Percentiles rank a stretch among this genome's conserved stretches.
These are phyloP conservation scores for Golovinomyces cichoracearum DNA, from an alignment of 2,329 filamentous ascomycete genomes.

Conservation along the genomic window DNA sequence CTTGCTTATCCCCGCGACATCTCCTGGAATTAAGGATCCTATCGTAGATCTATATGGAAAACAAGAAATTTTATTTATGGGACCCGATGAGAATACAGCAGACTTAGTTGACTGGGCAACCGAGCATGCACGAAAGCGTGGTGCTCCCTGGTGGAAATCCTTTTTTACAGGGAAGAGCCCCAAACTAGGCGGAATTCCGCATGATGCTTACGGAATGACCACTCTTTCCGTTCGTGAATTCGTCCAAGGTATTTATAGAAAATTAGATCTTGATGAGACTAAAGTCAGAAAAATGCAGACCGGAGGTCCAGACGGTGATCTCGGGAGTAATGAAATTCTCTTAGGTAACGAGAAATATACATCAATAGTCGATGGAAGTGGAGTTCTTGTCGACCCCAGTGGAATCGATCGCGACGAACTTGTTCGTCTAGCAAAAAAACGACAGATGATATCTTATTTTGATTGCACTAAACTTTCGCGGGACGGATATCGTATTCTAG, in stretches of 20 bases:
- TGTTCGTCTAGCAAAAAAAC: conserved; percentile 55
- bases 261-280: conserved; percentile 66
- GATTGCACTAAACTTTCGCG: conserved; percentile 63
- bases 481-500: conserved; percentile 71
- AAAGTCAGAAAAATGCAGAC: conserved; percentile 87
- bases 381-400: conserved; percentile 78
- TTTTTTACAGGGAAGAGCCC: conserved; percentile 99
- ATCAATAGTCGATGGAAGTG: conserved; percentile 82
- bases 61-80: conserved; percentile 94
- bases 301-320: conserved; percentile 82
- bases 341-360: conserved; percentile 90
- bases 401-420: conserved; percentile 70
- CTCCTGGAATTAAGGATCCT: conserved; percentile 94
- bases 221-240: conserved; percentile 91
- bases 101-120: conserved; percentile 98
- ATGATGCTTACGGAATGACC: conserved; percentile 93
- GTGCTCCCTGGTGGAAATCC: conserved; percentile 97
- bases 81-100: conserved; percentile 94
- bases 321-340: conserved; percentile 93
- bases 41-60: conserved; percentile 89
- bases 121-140: conserved; percentile 62
- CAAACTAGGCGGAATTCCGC: conserved; percentile 82
- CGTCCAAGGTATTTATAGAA: conserved; percentile 88
- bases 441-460: conserved; percentile 73
- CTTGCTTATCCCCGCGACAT: conserved; percentile 64